These are phyloP conservation scores for Pseudogymnoascus sp. DNA, from an alignment of 2,329 filamentous ascomycete species.

Conservation along the genomic window DNA sequence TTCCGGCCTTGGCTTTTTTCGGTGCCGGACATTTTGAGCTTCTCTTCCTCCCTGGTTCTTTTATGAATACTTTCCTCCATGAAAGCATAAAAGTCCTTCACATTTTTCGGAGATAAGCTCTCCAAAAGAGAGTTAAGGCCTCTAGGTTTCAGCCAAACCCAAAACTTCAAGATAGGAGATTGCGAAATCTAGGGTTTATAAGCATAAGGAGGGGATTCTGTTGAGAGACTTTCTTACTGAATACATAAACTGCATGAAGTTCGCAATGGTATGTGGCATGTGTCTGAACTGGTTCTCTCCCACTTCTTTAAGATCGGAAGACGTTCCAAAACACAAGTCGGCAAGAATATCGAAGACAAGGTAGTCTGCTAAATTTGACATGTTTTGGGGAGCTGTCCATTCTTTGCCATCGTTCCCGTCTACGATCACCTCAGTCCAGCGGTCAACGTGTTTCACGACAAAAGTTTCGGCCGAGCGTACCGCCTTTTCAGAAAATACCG, in stretches of 20 bases:
- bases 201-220: too few relatives aligned
- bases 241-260: constrained; percentile 10
- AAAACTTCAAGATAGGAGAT: constrained; percentile 4
- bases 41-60: not conserved
- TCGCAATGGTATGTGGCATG: constrained; percentile 11
- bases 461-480: constrained; percentile 13
- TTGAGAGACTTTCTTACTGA: not conserved
- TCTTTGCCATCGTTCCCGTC: constrained; percentile 10
- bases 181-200: not conserved
- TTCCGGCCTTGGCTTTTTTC: not conserved
- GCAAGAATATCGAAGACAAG: constrained; percentile 16
- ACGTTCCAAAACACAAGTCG: constrained; percentile 14
- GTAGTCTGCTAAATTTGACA: constrained; percentile 10
- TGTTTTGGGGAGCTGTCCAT: constrained; percentile 15
- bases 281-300: constrained; percentile 12
- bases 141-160: constrained; percentile 12
- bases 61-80: not conserved
- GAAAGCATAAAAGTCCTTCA: not conserved
- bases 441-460: constrained; percentile 16
- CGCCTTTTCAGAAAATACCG: constrained; percentile 14
- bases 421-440: constrained; percentile 15
- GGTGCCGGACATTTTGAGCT: not conserved
- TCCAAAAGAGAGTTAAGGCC: constrained; percentile 6
- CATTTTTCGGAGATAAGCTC: not conserved
- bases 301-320: constrained; percentile 13